phyloP scores from a whole-genome alignment of 1,139 yeast genomes.

The Saccharomycopsis hybrid region DNA sequence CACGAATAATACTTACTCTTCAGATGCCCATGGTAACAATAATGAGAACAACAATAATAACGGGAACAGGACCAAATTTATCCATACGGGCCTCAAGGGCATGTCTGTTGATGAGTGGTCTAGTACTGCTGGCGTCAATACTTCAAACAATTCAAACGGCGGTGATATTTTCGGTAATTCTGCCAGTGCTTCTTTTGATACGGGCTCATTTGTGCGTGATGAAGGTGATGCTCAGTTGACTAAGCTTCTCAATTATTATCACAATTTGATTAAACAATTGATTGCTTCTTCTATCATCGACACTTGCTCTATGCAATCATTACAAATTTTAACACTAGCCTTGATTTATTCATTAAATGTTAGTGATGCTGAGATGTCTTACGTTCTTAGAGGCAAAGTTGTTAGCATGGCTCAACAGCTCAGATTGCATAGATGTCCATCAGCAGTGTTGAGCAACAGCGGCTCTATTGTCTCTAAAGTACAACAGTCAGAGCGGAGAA shows the following conservation, averaged over 20 bases:
- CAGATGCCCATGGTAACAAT: conserved; percentile 24
- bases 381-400: conserved; percentile 68
- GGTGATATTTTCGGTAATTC: no score
- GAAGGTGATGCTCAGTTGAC: conserved; percentile 12
- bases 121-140: not conserved
- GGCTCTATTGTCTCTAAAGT: conserved; percentile 51
- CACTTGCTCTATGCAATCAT: conserved; percentile 58
- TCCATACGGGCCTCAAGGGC: not conserved
- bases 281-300: conserved; percentile 45
- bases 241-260: conserved; percentile 39
- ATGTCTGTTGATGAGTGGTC: not conserved
- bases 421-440: conserved; percentile 81
- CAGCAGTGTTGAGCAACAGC: conserved; percentile 59
- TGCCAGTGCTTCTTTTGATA: not conserved
- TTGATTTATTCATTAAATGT: conserved; percentile 64
- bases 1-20: not conserved
- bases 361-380: conserved; percentile 70
- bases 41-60: conserved; percentile 18
- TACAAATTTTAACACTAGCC: conserved; percentile 65
- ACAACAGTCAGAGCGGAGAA: conserved; percentile 77
- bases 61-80: not conserved
- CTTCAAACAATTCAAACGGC: no score
- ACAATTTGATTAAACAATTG: conserved; percentile 46
- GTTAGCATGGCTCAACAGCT: conserved; percentile 83
- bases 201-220: not conserved